These are phyloP conservation scores for Chrysoporthe puriensis DNA, from an alignment of 2,329 filamentous ascomycete genomes.

Conservation along the genomic window DNA sequence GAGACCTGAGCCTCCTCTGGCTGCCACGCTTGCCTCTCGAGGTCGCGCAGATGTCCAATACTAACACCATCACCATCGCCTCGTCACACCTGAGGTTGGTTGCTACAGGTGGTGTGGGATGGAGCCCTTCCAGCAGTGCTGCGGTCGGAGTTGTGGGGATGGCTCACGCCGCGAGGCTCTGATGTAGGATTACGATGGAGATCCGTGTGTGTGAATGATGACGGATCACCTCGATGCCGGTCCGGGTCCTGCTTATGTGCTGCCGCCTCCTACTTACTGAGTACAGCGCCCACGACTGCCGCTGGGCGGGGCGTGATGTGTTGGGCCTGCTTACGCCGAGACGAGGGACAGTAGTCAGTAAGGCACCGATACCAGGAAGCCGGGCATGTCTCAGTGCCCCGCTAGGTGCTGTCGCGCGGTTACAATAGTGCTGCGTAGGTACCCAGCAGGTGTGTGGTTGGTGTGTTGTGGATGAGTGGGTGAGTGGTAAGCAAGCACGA, in stretches of 20 bases:
- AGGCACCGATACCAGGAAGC: not conserved
- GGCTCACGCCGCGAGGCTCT: not conserved
- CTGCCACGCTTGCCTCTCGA: not conserved
- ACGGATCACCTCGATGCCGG: not conserved
- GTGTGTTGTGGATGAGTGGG: too few species aligned
- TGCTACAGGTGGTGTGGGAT: not conserved
- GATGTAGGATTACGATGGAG: not conserved
- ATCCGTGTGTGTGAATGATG: not conserved
- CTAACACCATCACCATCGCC: not conserved
- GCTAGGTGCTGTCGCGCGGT: too few species aligned
- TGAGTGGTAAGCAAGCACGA: slow-evolving; percentile 13
- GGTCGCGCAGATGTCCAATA: not conserved
- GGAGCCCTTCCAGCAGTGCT: not conserved
- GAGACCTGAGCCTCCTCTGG: not conserved
- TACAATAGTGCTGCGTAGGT: too few species aligned
- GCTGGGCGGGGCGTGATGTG: too few species aligned
- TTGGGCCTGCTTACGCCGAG: not conserved
- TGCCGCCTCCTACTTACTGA: too few species aligned
- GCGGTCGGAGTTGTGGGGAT: not conserved
- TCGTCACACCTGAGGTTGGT: not conserved
- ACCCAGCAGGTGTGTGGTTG: too few species aligned
- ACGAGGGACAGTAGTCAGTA: not conserved
- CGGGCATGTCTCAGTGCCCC: too few species aligned
- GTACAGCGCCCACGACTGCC: too few species aligned
- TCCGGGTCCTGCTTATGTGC: too few species aligned